Evolutionary conservation across 2,329 filamentous ascomycete genomes (phyloP).

Genomic region (Eurotiales sp.): DNA sequence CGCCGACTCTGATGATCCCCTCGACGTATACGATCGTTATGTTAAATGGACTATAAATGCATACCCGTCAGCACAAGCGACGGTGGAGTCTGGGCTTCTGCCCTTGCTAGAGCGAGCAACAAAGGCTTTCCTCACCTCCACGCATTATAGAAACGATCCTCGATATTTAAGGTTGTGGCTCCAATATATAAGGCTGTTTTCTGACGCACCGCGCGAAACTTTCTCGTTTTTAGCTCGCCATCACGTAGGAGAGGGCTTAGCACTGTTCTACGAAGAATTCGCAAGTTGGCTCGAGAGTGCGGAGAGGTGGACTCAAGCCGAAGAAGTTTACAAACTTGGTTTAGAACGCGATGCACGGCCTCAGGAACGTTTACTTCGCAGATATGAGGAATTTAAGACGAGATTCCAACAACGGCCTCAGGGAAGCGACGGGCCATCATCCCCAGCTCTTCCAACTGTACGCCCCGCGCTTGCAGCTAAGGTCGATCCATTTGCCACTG

Average conservation of each 20-base stretch:
- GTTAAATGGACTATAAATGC: constrained; percentile 95
- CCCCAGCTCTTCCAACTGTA: constrained; percentile 79
- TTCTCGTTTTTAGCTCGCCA: constrained; percentile 90
- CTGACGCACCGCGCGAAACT: constrained; percentile 86
- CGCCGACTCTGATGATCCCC: constrained; percentile 85
- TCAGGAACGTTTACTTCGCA: constrained; percentile 73
- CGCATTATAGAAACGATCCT: constrained; percentile 92
- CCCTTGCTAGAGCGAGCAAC: constrained; percentile 88
- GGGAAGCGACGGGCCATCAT: constrained; percentile 64
- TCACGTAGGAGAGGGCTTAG: constrained; percentile 77
- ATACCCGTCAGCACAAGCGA: constrained; percentile 91
- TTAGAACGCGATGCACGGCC: constrained; percentile 86
- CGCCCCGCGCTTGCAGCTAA: constrained; percentile 82
- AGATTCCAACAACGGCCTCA: constrained; percentile 66
- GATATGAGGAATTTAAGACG: constrained; percentile 87
- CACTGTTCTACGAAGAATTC: constrained; percentile 95
- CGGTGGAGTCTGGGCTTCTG: constrained; percentile 83
- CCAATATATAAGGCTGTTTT: constrained; percentile 88
- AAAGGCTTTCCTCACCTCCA: constrained; percentile 76
- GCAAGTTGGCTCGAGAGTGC: constrained; percentile 85
- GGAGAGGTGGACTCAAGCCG: constrained; percentile 81
- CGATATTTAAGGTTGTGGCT: constrained; percentile 92
- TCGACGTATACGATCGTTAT: constrained; percentile 94
- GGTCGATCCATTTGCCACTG: constrained; percentile 69
- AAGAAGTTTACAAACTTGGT: constrained; percentile 88